Base-by-base conservation (phyloP, 352 stramenopile genomes). In the Globisporangium paddicum region DNA sequence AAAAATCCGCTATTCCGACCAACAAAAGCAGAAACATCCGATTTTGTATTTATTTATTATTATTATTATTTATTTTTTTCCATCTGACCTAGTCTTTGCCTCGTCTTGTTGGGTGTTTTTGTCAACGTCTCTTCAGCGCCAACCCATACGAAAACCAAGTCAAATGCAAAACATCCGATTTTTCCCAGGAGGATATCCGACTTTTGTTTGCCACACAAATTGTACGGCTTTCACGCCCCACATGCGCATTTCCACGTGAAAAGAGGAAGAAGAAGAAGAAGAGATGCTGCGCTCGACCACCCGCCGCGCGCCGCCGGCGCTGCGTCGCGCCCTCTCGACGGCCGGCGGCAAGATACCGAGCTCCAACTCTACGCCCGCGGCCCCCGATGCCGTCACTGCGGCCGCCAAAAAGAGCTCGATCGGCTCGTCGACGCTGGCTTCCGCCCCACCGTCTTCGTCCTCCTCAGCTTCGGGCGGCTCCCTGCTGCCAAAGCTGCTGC, bases 401-500 rank as follows among this genome's bases (percentile, higher is more conserved):
- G 48, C 58, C 2, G 48, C 58, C 9, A 53, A 52, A 37, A 64
- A 57, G 38, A 58, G 32, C 50, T 48, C 58, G 30, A 64, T 64
- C 32, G 48, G 23, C 35, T 30, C 48, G 10, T 45, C 49, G 3
- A 21, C 54, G 10, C 30, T 62, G 25, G 40, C 57, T 0, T 2
- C 38, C 4, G 10, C 30, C 3, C 2, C 49, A 11, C 18, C 58
- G 23, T 8, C 55, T 32, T 42, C 61, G 18, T 56, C 62, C 44
- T 55, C 66, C 26, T 18, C 64, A 13, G 68, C 65, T 23, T 73
- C 68, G 0, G 45, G 55, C 16, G 70, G 77, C 40, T 80, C 71
- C 47, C 65, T 76, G 38, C 47, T 85, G 38, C 54, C 69, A 32
- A 81, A 80, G 64, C 54, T 83, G 25, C 70, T 90, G 34, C 63